Base-by-base conservation (phyloP, 2,329 filamentous ascomycete genomes). In the Tolypocladium ophioglossoides region DNA sequence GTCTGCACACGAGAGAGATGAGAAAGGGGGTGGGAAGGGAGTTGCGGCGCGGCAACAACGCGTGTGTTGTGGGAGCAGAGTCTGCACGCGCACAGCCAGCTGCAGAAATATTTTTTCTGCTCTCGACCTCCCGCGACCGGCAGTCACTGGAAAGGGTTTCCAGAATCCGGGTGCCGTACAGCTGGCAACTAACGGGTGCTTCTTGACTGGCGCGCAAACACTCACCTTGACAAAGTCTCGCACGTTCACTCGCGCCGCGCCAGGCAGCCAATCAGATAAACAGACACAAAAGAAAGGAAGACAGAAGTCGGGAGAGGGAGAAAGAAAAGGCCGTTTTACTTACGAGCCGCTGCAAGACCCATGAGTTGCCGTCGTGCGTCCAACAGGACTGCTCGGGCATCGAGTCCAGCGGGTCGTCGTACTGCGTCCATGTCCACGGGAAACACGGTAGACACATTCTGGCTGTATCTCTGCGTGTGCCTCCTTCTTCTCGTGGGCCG, bases 361-460 rank as follows among this genome's bases (percentile, higher is more conserved):
- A 72, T 14, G 54, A 53, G 32, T 62, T 62, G 6, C 70, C 69
- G 54, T 71, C 63, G 34, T 67, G 62, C 30, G 68, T 69, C 74
- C 75, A 78, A 30, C 70, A 63, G 14, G 71, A 73, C 52, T 75
- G 74, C 56, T 67, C 60, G 1, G 70, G 70, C 60, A 72, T 59
- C 30, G 58, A 56, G 47, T 72, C 70, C 14, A 70, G 52, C 6
- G 69, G 64, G 55, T 72, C 70, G 56, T 75, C 71, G 35, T 75
- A 72, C 56, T 79, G 75, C 63, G 64, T 75, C 70, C 64, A 78
- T 56, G 64, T 78, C 75, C 64, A 75, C 0, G 77, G 72, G 65
- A 78, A 80, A 61, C 76, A 79, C 6, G 74, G 72, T n/a, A 79
- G 68, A 61, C 78, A 82, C 78, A 82, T 46, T 12, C 27, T 37